phyloP scores from a whole-genome alignment of 2,329 filamentous ascomycete species.

The Xylaria sp. region DNA sequence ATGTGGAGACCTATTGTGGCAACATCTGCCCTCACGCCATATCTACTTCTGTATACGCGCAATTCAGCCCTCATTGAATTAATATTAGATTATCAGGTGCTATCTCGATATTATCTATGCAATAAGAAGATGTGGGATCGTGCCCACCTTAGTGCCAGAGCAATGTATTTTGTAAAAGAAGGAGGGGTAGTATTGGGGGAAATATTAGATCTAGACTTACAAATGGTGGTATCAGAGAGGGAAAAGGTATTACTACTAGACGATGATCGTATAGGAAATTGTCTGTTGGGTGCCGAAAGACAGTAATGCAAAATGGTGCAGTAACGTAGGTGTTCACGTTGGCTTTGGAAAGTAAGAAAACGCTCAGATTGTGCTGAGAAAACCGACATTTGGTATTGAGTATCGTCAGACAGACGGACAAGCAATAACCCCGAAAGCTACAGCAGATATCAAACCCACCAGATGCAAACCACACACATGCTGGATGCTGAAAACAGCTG shows the following conservation, averaged over 20 bases:
- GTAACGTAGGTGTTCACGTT: conserved; percentile 1
- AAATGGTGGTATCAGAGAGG: not conserved
- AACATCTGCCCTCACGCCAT: not conserved
- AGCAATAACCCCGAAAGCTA: conserved; percentile 9
- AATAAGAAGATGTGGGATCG: no score
- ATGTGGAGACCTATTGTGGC: conserved; percentile 4
- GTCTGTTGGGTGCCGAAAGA: no score
- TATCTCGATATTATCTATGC: no score
- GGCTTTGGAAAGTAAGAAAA: not conserved
- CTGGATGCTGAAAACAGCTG: conserved; percentile 20
- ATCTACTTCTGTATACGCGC: not conserved
- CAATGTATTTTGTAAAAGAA: not conserved
- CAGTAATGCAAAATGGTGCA: no score
- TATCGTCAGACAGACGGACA: conserved; percentile 4
- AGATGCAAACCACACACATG: conserved; percentile 10
- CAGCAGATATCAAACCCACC: conserved; percentile 10
- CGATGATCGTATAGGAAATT: no score
- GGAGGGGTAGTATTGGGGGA: no score
- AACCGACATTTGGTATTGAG: not conserved
- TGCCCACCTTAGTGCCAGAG: no score
- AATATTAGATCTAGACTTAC: no score
- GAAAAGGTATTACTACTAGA: no score
- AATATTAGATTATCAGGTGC: no score
- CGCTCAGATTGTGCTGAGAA: not conserved
- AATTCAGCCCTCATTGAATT: no score